These are phyloP conservation scores for Mrakia blollopis DNA, from an alignment of 768 basidiomycete genomes.

Conservation along the genomic window DNA sequence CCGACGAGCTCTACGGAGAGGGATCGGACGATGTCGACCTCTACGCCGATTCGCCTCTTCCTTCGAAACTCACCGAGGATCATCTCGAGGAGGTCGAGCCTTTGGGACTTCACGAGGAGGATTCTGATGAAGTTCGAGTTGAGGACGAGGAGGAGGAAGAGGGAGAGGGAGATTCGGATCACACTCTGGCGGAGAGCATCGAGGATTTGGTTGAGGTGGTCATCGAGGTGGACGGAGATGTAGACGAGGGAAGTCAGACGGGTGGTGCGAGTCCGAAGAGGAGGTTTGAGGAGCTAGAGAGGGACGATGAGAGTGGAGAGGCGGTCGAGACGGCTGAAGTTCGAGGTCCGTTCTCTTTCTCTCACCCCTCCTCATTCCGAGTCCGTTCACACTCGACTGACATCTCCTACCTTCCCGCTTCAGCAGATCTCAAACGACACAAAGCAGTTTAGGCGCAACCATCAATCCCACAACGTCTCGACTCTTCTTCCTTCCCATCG, in stretches of 20 bases:
- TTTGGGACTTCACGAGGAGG: background rate
- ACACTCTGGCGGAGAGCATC: constrained; percentile 22
- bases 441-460: background rate
- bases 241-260: background rate
- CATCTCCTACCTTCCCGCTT: background rate
- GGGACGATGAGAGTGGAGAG: background rate
- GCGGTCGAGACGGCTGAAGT: background rate
- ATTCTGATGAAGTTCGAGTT: background rate
- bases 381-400: no score
- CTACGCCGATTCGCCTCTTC: constrained; percentile 26
- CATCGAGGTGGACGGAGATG: constrained; percentile 4
- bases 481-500: background rate
- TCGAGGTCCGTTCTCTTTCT: background rate
- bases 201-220: background rate
- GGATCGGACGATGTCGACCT: constrained; percentile 13
- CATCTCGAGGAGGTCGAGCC: constrained; percentile 3
- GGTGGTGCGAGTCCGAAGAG: background rate
- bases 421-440: constrained; percentile 23
- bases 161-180: constrained; percentile 7
- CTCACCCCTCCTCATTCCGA: background rate
- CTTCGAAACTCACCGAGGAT: background rate
- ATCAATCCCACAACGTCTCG: background rate
- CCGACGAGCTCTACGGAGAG: background rate
- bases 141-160: background rate
- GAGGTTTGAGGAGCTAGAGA: constrained; percentile 6